Conservation (phyloP, 2,329 filamentous ascomycete genomes). For the Myrmaecium sp. region DNA sequence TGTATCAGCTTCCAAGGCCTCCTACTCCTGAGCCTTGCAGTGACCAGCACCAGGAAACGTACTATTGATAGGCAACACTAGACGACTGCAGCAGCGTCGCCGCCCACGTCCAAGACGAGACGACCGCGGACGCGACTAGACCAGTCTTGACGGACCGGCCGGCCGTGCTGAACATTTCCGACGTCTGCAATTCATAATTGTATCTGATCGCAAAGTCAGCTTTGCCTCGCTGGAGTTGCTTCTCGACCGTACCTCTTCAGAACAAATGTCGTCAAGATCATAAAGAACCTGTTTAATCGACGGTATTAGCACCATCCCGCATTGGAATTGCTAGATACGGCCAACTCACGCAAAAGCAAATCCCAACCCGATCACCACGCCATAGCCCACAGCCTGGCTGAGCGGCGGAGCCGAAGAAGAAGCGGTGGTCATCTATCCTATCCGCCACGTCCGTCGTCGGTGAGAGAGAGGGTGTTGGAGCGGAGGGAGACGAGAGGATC, state of each 20-base stretch:
- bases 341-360: slow-evolving; percentile 45
- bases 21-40: background rate
- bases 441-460: too few species aligned
- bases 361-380: slow-evolving; percentile 58
- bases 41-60: slow-evolving; percentile 2
- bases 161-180: slow-evolving; percentile 83
- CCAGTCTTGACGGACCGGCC: slow-evolving; percentile 80
- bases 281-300: slow-evolving; percentile 35
- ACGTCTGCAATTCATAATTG: slow-evolving; percentile 68
- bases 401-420: slow-evolving; percentile 18
- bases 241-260: slow-evolving; percentile 43
- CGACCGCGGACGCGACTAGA: slow-evolving; percentile 74
- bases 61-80: slow-evolving; percentile 65
- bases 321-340: background rate
- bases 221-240: background rate
- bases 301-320: slow-evolving; percentile 4
- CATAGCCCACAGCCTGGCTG: slow-evolving; percentile 54
- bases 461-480: too few species aligned
- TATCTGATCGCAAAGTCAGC: slow-evolving; percentile 20
- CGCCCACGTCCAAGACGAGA: slow-evolving; percentile 87
- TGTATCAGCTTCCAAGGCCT: background rate
- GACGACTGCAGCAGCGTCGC: slow-evolving; percentile 66
- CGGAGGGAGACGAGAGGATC: too few species aligned
- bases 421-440: too few species aligned
- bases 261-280: slow-evolving; percentile 57